These are phyloP conservation scores for Cucurbitaria berberidis DNA, from an alignment of 2,329 filamentous ascomycete species.

Conservation along the genomic window DNA sequence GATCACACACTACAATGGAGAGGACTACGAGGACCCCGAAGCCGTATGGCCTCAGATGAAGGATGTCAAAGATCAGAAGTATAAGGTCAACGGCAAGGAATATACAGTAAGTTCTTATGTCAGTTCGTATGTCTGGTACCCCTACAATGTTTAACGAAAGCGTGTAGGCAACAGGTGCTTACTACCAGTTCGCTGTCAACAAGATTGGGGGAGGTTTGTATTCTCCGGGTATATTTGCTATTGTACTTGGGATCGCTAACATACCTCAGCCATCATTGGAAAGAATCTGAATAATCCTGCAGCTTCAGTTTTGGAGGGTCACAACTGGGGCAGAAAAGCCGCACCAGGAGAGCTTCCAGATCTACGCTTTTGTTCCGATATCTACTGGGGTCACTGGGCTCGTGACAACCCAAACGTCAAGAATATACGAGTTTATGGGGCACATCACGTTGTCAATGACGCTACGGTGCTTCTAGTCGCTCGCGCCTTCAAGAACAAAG, in stretches of 20 bases:
- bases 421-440: conserved; percentile 25
- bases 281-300: conserved; percentile 15
- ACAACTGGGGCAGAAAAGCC: conserved; percentile 11
- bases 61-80: conserved; percentile 13
- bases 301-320: conserved; percentile 1
- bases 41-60: neutral
- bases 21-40: conserved; percentile 3
- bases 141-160: neutral
- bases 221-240: neutral
- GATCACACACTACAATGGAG: conserved; percentile 15
- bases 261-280: conserved; percentile 9
- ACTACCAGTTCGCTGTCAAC: conserved; percentile 24
- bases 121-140: neutral
- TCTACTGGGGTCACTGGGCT: conserved; percentile 33
- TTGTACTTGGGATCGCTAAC: neutral
- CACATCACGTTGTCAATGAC: conserved; percentile 18
- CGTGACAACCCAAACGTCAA: conserved; percentile 19
- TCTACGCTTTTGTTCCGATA: conserved; percentile 20
- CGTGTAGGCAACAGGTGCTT: conserved; percentile 19
- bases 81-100: conserved; percentile 14
- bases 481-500: conserved; percentile 18
- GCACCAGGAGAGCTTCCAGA: conserved; percentile 26
- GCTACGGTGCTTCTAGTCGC: conserved; percentile 19
- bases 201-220: conserved; percentile 10
- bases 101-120: conserved; percentile 12